phyloP scores from a whole-genome alignment of 768 basidiomycete species.

The Mycena rebaudengoi region DNA sequence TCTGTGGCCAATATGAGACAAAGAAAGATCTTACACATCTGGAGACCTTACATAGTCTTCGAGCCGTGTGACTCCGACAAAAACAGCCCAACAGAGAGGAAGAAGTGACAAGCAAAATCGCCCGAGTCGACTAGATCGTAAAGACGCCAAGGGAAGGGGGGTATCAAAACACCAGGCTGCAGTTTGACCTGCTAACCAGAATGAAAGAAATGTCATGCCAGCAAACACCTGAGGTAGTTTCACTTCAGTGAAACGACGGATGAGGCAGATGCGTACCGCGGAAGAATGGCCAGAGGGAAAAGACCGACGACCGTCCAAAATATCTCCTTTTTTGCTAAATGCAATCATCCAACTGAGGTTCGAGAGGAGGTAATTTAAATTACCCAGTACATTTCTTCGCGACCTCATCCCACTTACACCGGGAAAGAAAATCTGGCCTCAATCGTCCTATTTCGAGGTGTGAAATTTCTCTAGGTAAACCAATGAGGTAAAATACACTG shows the following conservation, averaged over 20 bases:
- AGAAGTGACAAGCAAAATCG: conserved; percentile 56
- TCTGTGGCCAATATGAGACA: too few relatives aligned
- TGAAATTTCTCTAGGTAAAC: conserved; percentile 12
- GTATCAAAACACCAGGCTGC: conserved; percentile 62
- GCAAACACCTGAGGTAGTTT: too few relatives aligned
- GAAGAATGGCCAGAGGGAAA: conserved; percentile 80
- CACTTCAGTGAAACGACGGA: too few relatives aligned
- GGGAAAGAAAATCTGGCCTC: conserved; percentile 72
- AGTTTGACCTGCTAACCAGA: conserved; percentile 73
- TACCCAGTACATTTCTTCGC: conserved; percentile 64
- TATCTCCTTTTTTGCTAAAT: conserved; percentile 41
- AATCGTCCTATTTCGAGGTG: conserved; percentile 51
- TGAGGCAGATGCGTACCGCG: too few relatives aligned
- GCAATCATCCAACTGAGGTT: conserved; percentile 1
- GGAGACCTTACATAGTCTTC: conserved; percentile 79
- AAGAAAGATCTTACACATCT: too few relatives aligned
- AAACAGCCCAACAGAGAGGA: conserved; percentile 64
- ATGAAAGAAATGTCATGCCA: conserved; percentile 68
- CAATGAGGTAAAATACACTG: conserved; percentile 15
- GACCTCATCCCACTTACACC: conserved; percentile 67
- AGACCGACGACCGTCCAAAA: conserved; percentile 63
- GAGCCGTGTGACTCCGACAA: conserved; percentile 68
- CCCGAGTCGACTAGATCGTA: conserved; percentile 56
- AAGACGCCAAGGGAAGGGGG: conserved; percentile 43
- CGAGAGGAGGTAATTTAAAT: not conserved